phyloP scores from a whole-genome alignment of 164 flowering plant species.

The Tetrastigma voinierianum region DNA sequence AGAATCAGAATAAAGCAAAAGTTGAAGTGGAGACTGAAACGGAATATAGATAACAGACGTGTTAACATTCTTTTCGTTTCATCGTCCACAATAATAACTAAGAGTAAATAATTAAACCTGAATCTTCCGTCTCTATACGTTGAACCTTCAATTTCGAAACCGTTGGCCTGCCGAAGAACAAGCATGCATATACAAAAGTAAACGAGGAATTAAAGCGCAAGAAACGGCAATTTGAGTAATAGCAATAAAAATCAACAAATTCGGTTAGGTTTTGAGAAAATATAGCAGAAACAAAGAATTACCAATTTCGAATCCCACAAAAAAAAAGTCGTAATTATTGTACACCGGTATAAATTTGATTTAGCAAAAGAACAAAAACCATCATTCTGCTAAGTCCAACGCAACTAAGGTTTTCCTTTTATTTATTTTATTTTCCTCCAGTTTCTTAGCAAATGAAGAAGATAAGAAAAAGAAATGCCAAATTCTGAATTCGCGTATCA shows the following conservation, averaged over 20 bases:
- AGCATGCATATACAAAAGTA: background rate
- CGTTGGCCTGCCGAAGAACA: slow-evolving; percentile 31
- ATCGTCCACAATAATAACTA: background rate
- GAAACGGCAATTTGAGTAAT: slow-evolving; percentile 10
- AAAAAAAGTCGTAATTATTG: too few relatives aligned
- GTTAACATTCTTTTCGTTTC: too few relatives aligned
- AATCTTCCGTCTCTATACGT: slow-evolving; percentile 23
- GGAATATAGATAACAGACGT: too few relatives aligned
- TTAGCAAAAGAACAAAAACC: background rate
- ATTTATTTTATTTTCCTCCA: background rate
- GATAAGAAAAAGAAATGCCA: background rate
- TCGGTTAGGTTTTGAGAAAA: slow-evolving; percentile 1
- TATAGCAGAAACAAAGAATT: background rate
- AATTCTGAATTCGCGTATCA: slow-evolving; percentile 21
- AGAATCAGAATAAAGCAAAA: background rate
- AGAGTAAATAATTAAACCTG: slow-evolving; percentile 26
- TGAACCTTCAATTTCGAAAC: slow-evolving; percentile 35
- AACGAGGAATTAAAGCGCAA: slow-evolving; percentile 5
- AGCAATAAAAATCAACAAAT: background rate
- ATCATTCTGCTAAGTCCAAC: background rate
- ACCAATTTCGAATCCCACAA: too few relatives aligned
- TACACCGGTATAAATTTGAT: too few relatives aligned
- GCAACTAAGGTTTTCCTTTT: background rate
- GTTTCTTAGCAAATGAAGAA: slow-evolving; percentile 4
- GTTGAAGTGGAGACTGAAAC: background rate